Conservation (phyloP, 352 stramenopile genomes). For the Pythium pyrilobum region DNA sequence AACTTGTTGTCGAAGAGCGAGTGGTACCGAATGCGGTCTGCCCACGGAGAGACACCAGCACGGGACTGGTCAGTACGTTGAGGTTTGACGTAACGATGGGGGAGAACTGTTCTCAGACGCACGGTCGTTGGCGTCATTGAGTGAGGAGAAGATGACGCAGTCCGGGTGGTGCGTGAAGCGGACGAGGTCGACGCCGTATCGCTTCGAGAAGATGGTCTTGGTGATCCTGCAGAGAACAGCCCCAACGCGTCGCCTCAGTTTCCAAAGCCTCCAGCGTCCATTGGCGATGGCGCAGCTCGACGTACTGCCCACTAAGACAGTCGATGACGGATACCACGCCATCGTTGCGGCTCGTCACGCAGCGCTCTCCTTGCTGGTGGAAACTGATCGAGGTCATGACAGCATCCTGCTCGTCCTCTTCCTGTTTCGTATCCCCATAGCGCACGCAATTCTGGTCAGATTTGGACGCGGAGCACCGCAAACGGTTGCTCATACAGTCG, state of each 20-base stretch:
- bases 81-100: too few relatives aligned
- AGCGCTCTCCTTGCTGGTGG: constrained; percentile 73
- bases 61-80: too few relatives aligned
- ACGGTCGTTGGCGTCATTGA: constrained; percentile 70
- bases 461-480: background rate
- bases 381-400: constrained; percentile 66
- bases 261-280: too few relatives aligned
- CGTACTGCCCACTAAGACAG: constrained; percentile 75
- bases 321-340: constrained; percentile 79
- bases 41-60: background rate
- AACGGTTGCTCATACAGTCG: background rate
- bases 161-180: constrained; percentile 79
- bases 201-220: constrained; percentile 84
- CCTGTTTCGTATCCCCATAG: constrained; percentile 14
- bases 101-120: constrained; percentile 8
- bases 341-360: constrained; percentile 70
- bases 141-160: constrained; percentile 82
- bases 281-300: background rate
- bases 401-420: constrained; percentile 62
- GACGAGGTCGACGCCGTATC: constrained; percentile 76
- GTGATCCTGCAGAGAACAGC: constrained; percentile 36
- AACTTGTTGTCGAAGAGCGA: constrained; percentile 89
- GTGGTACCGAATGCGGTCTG: constrained; percentile 83
- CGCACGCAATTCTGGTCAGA: constrained; percentile 1
- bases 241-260: too few relatives aligned